Evolutionary conservation across 805 yeast genomes (phyloP).

Genomic region (Candida xyloterini): DNA sequence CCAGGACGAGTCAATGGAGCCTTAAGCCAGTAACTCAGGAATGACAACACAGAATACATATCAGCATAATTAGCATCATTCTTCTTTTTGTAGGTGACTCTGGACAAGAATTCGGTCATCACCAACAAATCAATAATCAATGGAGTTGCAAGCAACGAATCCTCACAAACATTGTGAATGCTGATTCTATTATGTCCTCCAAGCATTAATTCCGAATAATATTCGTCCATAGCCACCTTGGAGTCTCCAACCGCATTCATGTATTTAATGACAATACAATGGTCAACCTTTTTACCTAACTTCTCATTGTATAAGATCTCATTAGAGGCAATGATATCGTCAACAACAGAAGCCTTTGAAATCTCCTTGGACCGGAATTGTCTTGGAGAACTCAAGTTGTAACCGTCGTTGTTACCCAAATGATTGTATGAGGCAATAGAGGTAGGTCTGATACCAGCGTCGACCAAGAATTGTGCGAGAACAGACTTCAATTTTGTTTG

Average conservation of each 20-base stretch:
- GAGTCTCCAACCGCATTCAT: constrained; percentile 93
- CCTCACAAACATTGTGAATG: constrained; percentile 95
- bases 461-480: constrained; percentile 91
- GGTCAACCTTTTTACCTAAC: constrained; percentile 77
- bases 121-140: constrained; percentile 87
- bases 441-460: constrained; percentile 93
- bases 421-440: constrained; percentile 96
- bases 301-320: constrained; percentile 78
- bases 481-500: constrained; percentile 97
- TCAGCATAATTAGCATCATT: constrained; percentile 45
- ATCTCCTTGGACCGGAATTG: constrained; percentile 96
- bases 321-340: constrained; percentile 89
- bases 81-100: constrained; percentile 73
- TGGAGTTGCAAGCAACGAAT: constrained; percentile 91
- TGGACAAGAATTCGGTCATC: constrained; percentile 83
- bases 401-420: constrained; percentile 95
- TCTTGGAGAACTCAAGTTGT: constrained; percentile 82
- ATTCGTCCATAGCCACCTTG: constrained; percentile 98
- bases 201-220: constrained; percentile 92
- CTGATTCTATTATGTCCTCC: constrained; percentile 96
- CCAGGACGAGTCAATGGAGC: constrained; percentile 95
- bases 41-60: constrained; percentile 81
- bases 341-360: constrained; percentile 88
- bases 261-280: constrained; percentile 92
- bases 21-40: constrained; percentile 92